These are phyloP conservation scores for Metschnikowia koreensis DNA, from an alignment of 805 yeast genomes.

Conservation along the genomic window DNA sequence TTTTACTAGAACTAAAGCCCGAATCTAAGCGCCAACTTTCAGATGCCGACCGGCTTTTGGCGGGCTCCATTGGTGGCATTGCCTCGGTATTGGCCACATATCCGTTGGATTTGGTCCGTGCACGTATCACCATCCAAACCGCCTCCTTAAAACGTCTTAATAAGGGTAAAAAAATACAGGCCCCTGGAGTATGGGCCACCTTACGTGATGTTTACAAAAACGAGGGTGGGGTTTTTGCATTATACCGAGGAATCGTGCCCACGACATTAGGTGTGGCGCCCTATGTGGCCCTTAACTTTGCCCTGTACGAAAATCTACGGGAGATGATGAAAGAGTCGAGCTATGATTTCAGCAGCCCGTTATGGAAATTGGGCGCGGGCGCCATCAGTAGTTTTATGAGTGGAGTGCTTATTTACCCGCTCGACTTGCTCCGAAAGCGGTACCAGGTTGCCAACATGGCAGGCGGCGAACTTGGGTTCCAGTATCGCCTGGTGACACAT, in stretches of 20 bases:
- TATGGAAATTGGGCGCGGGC: conserved; percentile 69
- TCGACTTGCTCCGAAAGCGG: conserved; percentile 82
- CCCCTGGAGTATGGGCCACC: conserved; percentile 71
- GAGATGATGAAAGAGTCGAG: conserved; percentile 44
- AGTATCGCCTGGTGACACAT: conserved; percentile 70
- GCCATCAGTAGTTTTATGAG: conserved; percentile 88
- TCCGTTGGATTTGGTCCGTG: conserved; percentile 88
- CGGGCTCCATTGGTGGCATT: conserved; percentile 83
- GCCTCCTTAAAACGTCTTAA: conserved; percentile 57
- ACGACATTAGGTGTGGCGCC: conserved; percentile 95
- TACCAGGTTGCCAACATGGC: conserved; percentile 90
- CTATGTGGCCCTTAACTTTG: conserved; percentile 88
- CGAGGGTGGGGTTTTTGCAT: conserved; percentile 80
- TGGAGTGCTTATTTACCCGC: conserved; percentile 87
- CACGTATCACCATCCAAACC: conserved; percentile 85
- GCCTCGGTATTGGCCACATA: conserved; percentile 80
- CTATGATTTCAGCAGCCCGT: conserved; percentile 42
- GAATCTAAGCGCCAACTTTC: conserved; percentile 35
- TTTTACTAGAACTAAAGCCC: conserved; percentile 26
- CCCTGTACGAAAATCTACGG: conserved; percentile 80
- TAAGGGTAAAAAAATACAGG: conserved; percentile 45
- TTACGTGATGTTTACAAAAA: conserved; percentile 55
- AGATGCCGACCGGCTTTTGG: conserved; percentile 59
- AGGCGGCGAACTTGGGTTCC: conserved; percentile 73
- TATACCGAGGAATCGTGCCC: conserved; percentile 86